Base-by-base conservation (phyloP, 441 rosid species). In the Melastoma candidum region DNA sequence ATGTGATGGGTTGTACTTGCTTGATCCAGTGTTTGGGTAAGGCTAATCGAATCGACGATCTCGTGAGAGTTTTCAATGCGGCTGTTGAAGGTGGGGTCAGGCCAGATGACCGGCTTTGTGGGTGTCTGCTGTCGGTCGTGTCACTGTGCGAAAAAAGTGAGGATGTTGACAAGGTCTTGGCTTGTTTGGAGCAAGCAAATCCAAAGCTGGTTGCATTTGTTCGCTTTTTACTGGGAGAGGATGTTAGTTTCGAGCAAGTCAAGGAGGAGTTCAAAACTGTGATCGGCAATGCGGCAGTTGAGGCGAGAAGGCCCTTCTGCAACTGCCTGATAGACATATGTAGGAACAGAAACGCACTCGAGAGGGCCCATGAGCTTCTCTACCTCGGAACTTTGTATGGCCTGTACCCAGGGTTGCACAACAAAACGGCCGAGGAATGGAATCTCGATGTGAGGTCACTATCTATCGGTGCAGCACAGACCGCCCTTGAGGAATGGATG, bases 401-500 rank as follows among this genome's bases (percentile, higher is more conserved):
- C 14, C 54, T 87, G 36, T 87, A 92, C 65, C 94, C 96, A 0
- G 85, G 82, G 49, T 53, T 92, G 57, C 92, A 92, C 64, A 73
- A 74, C 74, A 85, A 76, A 67, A 85, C 84, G 1, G 51, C 39
- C 12, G 58, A 69, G 2, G 90, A 87, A 57, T 92, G 98, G 97
- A 82, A 81, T 71, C 53, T 92, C 54, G 95, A 92, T 60, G 95
- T 88, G 11, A 75, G 96, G 39, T 92, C 96, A 0, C 73, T 92
- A 10, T 92, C 98, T 0, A 66, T 85, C 6, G 96, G 96, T 26
- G 96, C 98, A 25, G 98, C 98, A 0, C 80, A 77, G 27, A 85
- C 98, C 0, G 98, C 98, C 1, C 78, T 88, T 0, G 95, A 92
- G 74, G 95, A 88, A 51, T 92, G 96, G 98, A 74, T 92, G 77